Evolutionary conservation across 345 rosid genomes (phyloP), one percentile per base, ranked within the genome.

Genomic region (Salix dunnii): DNA sequence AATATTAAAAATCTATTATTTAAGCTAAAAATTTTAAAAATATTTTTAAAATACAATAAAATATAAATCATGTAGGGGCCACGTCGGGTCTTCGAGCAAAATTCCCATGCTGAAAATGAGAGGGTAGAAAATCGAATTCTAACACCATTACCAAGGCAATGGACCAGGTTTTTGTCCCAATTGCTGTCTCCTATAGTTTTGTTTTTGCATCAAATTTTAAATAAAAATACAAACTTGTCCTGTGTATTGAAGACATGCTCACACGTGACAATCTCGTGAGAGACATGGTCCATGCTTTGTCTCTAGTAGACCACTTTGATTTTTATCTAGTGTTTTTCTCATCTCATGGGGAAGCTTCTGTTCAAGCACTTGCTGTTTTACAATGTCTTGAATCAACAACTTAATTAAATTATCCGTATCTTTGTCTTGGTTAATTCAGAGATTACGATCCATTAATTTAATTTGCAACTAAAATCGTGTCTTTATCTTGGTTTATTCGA

Each of bases 261-360:
- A 75, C 88, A 86, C 82, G 85, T 83, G 91, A 84, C 0, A 27
- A 51, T 71, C 82, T 67, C 81, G 84, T 77, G 89, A 74, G 77
- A 25, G 83, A 80, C 84, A 73, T 80, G 85, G 87, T 68, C 80
- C 8, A 55, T 83, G 89, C 80, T 84, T 65, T 63, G 12, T 0
- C 21, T 23, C 21, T 28, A 4, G 74, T 13, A 82, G 86, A 81
- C 88, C 84, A 11, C 80, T 71, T 62, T 63, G 88, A 82, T 79
- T 76, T 72, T 76, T 73, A 40, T 46, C 60, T 12, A 31, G 20
- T 60, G 46, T 6, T 9, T 2, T 51, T 65, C 53, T 12, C 23
- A 43, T 62, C 62, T 25, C 36, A 14, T 8, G 9, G 2, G 51
- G 38, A 61, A 46, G 14, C 28, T 68, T 25, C 63, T 51, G 73